Percentiles rank a stretch among this genome's conserved stretches.
phyloP scores from a whole-genome alignment of 108 stramenopile species.

The Schizochytrium sp. region DNA sequence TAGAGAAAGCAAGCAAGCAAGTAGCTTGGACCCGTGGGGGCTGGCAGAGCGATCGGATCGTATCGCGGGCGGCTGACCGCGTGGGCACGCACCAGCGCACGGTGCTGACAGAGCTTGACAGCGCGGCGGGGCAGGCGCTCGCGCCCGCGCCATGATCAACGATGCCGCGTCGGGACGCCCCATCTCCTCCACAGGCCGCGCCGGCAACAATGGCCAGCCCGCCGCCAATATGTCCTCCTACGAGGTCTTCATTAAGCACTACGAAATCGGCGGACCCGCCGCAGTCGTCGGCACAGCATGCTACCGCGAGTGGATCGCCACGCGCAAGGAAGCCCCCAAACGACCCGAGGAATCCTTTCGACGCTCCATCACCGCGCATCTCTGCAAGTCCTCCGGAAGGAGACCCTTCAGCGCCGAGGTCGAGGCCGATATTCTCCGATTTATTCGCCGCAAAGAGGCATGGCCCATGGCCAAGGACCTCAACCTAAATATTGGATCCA shows the following conservation, averaged over 20 bases:
- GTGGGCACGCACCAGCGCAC: too few relatives aligned
- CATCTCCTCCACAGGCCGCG: neutral
- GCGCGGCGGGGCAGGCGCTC: too few relatives aligned
- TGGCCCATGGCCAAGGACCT: slow-evolving; percentile 22
- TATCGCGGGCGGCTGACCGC: too few relatives aligned
- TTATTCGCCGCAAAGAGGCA: slow-evolving; percentile 16
- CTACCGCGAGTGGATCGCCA: neutral
- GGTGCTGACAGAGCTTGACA: too few relatives aligned
- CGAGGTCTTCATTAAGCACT: neutral
- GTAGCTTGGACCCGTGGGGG: too few relatives aligned
- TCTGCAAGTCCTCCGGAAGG: neutral
- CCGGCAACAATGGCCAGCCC: neutral
- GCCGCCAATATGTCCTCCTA: neutral
- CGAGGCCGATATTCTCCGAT: neutral
- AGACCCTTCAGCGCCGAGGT: slow-evolving; percentile 1
- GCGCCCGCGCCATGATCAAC: too few relatives aligned
- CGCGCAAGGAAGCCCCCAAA: neutral
- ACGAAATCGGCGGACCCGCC: neutral
- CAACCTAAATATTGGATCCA: neutral
- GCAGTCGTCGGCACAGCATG: neutral
- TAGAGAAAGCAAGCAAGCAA: too few relatives aligned
- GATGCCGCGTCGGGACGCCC: too few relatives aligned
- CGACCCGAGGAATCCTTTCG: neutral
- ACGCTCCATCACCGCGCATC: slow-evolving; percentile 6
- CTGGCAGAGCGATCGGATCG: too few relatives aligned